Evolutionary conservation across 805 yeast genomes (phyloP), one percentile per base, ranked within the genome.

Genomic region (Millerozyma miso): DNA sequence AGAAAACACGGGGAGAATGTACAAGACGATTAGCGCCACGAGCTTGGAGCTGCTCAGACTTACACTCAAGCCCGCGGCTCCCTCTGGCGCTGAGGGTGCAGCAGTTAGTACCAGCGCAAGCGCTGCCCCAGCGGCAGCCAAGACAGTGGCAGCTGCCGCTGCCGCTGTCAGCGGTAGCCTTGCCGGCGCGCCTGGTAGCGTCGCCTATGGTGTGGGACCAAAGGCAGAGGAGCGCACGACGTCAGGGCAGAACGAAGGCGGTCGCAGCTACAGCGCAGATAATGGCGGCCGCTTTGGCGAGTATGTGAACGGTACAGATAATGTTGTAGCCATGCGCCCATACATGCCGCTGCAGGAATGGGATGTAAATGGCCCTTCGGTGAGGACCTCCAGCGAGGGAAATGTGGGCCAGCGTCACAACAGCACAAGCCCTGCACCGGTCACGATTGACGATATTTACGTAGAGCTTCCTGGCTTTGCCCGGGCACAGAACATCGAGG

Each of bases 21-120:
- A 44, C 33, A 41, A 41, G 18, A 43, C 49, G 3, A 35, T 48
- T 31, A 45, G 47, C 19, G 34, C 49, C 3, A 47, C 49, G 19
- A 45, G 44, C 34, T 18, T 45, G 14, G 52, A 48, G 26, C 43
- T 37, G 31, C 20, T 48, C 8, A 45, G 43, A 17, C 43, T 48
- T 19, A 46, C 52, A 14, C 38, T 48, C 10, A 31, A 33, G 36
- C 39, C 49, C 13, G 40, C 38, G 33, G 34, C 37, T 15, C 36
- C 35, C 19, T 38, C 35, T 14, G 41, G 34, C 33, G 19, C 38
- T 26, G 41, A 41, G 14, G 41, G 33, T 18, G 41, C 23, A 38
- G 41, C 14, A 41, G 19, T 8, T 39, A 12, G 37, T 20, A 18
- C 37, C 12, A 34, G 13, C 18, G 37, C 23, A 18, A 17, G 13